Evolutionary conservation across 495 filamentous ascomycete species (phyloP), one percentile per base, ranked within the genome.

Genomic region (Neurospora sp.): DNA sequence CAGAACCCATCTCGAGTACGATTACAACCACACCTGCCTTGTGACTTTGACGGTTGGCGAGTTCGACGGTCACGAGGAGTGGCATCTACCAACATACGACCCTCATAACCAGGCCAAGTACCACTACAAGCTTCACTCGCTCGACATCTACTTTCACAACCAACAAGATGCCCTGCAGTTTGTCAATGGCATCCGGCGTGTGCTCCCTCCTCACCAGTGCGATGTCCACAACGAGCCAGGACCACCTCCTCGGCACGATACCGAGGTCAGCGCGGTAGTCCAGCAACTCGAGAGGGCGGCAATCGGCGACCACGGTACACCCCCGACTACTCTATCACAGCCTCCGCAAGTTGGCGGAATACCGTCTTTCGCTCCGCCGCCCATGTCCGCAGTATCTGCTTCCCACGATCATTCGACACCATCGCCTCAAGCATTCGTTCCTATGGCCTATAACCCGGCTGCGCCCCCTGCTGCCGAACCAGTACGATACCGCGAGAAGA

Each of bases 81-180:
- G 94, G 94, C 90, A 91, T 79, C 87, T 97, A 11, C 90, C 92
- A 3, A 89, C 87, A 9, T 89, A 84, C 75, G 92, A 95, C 76
- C 88, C 88, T 11, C 85, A 86, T 27, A 90, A 91, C 78, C 87
- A 93, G 75, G 88, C 86, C 42, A 90, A 89, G 74, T 92, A 92
- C 72, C 85, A 92, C 71, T 91, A 92, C 79, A 90, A 89, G 74
- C 84, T 97, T 1, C 91, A 96, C 77, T 93, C 92, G 3, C 75
- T 97, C 72, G 94, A 97, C 79, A 87, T 97, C 46, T 97, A 97
- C 81, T 94, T 97, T 81, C 97, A 93, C 92, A 93, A 88, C 1
- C 83, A 87, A 70, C 87, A 91, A 39, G 94, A 97, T 81, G 91
- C 91, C 5, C 83, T 88, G 39, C 83, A 89, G 66, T 94, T 97